A percentile compares a stretch with the other conserved stretches of the same genome.
Conservation (phyloP, 345 rosid species). For the Chamaenerion angustifolium region DNA sequence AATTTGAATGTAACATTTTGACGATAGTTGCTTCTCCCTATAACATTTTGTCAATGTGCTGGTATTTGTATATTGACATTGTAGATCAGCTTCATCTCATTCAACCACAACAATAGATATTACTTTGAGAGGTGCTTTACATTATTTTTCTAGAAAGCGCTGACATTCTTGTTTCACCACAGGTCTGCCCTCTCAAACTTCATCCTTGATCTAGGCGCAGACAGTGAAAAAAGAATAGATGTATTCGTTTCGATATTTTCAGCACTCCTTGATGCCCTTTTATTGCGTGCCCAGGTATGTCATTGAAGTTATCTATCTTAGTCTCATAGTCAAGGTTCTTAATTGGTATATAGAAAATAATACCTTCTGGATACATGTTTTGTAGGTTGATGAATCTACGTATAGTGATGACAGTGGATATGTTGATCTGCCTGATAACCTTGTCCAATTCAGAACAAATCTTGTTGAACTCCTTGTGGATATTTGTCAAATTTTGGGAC, state of each 20-base stretch:
- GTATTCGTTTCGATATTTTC: constrained; percentile 59
- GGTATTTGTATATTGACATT: too few species aligned
- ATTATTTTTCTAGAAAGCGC: too few species aligned
- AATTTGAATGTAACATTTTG: too few species aligned
- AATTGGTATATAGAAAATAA: too few species aligned
- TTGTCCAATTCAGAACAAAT: constrained; percentile 68
- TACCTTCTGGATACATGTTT: neutral
- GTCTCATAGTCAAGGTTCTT: neutral
- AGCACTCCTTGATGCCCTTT: constrained; percentile 66
- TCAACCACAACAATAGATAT: too few species aligned
- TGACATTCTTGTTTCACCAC: constrained; percentile 8
- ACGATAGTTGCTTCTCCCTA: too few species aligned
- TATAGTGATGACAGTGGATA: constrained; percentile 38
- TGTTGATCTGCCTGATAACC: constrained; percentile 74
- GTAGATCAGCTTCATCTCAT: too few species aligned
- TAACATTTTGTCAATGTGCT: too few species aligned
- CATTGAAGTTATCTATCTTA: constrained; percentile 4
- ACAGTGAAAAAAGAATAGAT: constrained; percentile 28
- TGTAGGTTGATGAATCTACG: constrained; percentile 76
- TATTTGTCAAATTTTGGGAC: constrained; percentile 69
- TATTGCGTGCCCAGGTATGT: constrained; percentile 76
- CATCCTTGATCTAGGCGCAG: constrained; percentile 45
- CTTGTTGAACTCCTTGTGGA: constrained; percentile 84
- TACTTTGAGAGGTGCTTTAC: too few species aligned
- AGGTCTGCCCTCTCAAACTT: constrained; percentile 80